Base-by-base conservation (phyloP, 2,329 filamentous ascomycete species). In the Sporothrix pallida region DNA sequence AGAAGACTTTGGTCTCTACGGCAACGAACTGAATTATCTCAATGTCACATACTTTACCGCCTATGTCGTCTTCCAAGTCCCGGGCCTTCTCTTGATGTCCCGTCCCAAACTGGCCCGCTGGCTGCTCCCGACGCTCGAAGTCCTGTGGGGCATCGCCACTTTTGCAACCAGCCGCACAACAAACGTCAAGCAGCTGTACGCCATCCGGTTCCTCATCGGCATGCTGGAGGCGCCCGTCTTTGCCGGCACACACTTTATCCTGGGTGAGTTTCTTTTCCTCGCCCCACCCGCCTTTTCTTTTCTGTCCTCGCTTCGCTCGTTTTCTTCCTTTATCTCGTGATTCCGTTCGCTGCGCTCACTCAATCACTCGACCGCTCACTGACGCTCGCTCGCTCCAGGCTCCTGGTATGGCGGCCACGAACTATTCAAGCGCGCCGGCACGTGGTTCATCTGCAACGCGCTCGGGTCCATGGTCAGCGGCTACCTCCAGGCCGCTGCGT, bases 401-500 rank as follows among this genome's bases (percentile, higher is more conserved):
- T 20, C 80, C 77, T 77, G 77, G 77, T 78, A 77, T 44, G 76
- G 75, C 48, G 74, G 75, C 31, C 67, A 74, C 5, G 77, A 78
- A 70, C 77, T 81, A 2, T 81, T 80, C 76, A 80, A 80, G 72
- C 75, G 77, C n/a, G 75, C 75, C 13, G 77, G 77, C 20, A 75
- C 76, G 7, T 77, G 76, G 75, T 77, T 76, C 56, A 70, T 77
- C 54, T 76, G 76, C 67, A 78, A 76, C 58, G 75, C 77, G n/a
- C 74, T 77, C 12, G 77, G 76, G 3, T 74, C 76, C 68, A 81
- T 82, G 79, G 74, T 82, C 23, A 79, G 78, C 54, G 80, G 80
- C 1, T 82, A 81, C 71, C 79, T 88, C 0, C 87, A 88, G 76
- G 84, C 86, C 2, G 87, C 86, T 0, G 86, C 86, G 0, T 88